Percentiles rank a stretch among this genome's conserved stretches.
These are phyloP conservation scores for Ogataea glucozyma DNA, from an alignment of 805 yeast genomes.

Conservation along the genomic window DNA sequence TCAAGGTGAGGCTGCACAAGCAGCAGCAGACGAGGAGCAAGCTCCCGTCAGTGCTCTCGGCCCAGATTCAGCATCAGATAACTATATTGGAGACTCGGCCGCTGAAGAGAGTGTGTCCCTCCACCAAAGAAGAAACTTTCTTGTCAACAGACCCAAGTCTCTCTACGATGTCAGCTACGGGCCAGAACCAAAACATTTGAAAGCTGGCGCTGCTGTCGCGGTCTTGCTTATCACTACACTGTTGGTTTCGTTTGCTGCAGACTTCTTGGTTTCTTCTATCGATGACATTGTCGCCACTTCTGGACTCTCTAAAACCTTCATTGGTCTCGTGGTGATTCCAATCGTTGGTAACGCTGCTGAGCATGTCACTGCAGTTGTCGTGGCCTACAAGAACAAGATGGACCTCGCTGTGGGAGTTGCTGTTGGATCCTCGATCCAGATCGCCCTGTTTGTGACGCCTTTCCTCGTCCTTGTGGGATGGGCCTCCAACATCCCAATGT, in stretches of 20 bases:
- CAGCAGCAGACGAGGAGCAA: constrained; percentile 27
- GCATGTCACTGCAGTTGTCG: constrained; percentile 94
- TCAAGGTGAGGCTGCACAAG: constrained; percentile 50
- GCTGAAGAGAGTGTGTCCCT: constrained; percentile 4
- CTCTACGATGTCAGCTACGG: constrained; percentile 30
- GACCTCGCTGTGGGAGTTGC: constrained; percentile 97
- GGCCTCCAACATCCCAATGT: constrained; percentile 88
- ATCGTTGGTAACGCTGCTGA: constrained; percentile 99
- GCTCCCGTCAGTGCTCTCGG: neutral
- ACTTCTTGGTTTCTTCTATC: constrained; percentile 88
- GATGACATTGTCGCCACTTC: constrained; percentile 82
- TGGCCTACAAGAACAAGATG: constrained; percentile 95
- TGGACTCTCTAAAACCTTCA: constrained; percentile 90
- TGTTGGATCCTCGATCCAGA: constrained; percentile 92
- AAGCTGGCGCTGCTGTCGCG: constrained; percentile 53
- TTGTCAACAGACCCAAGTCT: constrained; percentile 32
- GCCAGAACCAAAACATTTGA: constrained; percentile 40
- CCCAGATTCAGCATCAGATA: neutral
- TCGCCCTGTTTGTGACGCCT: constrained; percentile 93
- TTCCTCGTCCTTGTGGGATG: constrained; percentile 95
- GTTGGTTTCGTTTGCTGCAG: constrained; percentile 87
- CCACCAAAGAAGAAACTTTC: constrained; percentile 30
- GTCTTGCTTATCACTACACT: constrained; percentile 67
- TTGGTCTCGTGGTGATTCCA: constrained; percentile 91
- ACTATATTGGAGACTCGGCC: constrained; percentile 2